Base-by-base conservation (phyloP, 192 early-diverging fungal genomes). In the Martensiomyces pterosporus region DNA sequence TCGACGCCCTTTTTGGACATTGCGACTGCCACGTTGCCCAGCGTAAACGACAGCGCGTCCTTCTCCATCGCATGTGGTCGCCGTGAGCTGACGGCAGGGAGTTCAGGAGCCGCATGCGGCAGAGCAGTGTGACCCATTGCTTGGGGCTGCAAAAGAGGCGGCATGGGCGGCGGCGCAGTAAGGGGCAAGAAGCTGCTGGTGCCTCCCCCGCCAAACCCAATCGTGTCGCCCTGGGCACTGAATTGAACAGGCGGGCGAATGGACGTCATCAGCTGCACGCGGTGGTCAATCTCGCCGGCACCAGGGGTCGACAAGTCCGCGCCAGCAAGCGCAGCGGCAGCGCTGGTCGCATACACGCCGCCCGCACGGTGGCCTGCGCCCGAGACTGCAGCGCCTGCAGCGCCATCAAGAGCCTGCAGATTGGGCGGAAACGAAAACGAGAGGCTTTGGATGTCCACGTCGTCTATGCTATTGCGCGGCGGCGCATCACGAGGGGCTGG, bases 21-120 rank as follows among this genome's bases (percentile, higher is more conserved):
- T 0, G 69, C 62, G 21, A 72, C 53, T 14, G 61, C 69, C 0
- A 72, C 69, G 54, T 40, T 65, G 37, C 54, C 69, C 2, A 72
- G 57, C 15, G 69, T 60, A 5, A 41, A 53, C 15, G 69, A 72
- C 26, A 72, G 49, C 14, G 57, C 57, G 45, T 51, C 53, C 15
- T 36, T 21, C 23, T 59, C 54, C 14, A 45, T 37, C 10, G 23
- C 27, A 5, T 27, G 33, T 2, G 47, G 34, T 6, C 17, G 38
- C 26, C 47, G 53, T 4, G 21, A 21, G 10, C 37, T 26, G 56
- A 33, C 18, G 13, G 23, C 18, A n/a, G 10, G 27, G 21, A 2
- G 24, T n/a, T 6, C 29, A 12, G 29, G 29, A n/a, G n/a, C n/a
- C n/a, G n/a, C n/a, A n/a, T n/a, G n/a, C n/a, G n/a, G n/a, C n/a